Evolutionary conservation across 495 filamentous ascomycete species (phyloP), one percentile per base, ranked within the genome.

Genomic region (Rhypophila decipiens): DNA sequence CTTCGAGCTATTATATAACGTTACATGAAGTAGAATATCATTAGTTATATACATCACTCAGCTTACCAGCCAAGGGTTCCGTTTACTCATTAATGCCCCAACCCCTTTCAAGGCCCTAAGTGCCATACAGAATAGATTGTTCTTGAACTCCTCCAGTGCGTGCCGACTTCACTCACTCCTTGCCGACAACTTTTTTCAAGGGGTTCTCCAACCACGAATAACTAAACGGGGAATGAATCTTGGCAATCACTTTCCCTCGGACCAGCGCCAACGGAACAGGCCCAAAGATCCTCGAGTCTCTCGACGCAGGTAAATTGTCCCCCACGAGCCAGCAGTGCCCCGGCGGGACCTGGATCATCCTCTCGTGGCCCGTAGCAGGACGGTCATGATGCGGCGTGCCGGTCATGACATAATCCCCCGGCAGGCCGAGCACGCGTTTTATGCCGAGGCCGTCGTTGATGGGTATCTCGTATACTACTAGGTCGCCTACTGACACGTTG

Each of bases 281-380:
- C 0, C 93, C 93, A 66, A 83, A 95, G 24, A 77, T 70, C 54
- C 93, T 79, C 46, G 89, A 95, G 71, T 98, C 93, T 39, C 86
- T 70, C 24, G 88, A 95, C 60, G 75, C 84, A 10, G 79, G 76
- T 39, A 91, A 59, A 66, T 96, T 96, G 60, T 98, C 93, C 4
- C 93, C 93, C 1, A 79, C 79, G 9, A 95, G 65, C 76, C 87
- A 96, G 55, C 86, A 88, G 72, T 96, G 91, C 8, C 93, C 93
- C 55, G 83, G 72, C 0, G 93, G 93, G 12, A 17, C 20, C n/a
- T 29, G 41, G 2, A 42, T 44, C 24, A 12, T 41, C 11, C 10
- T 41, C 2, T 41, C 24, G 41, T 15, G 7, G 5, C 24, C 13
- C 11, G 29, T 11, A 29, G 10, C 17, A 29, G 8, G 5, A 37